Base-by-base conservation (phyloP, 2,329 filamentous ascomycete species). In the Scortechinia acanthostroma region DNA sequence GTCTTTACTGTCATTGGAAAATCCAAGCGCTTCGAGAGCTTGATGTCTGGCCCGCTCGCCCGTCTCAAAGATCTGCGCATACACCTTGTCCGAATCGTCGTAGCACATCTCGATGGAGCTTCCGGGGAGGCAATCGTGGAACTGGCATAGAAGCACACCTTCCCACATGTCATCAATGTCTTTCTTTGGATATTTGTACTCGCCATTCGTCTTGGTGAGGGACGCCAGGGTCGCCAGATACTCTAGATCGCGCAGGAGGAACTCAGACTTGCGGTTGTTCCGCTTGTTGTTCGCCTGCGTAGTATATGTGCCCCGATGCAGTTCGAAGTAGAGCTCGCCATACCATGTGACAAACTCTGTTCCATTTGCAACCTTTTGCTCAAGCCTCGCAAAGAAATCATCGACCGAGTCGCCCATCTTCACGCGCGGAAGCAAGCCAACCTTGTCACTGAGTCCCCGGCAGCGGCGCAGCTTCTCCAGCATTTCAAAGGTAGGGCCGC, bases 81-180 rank as follows among this genome's bases (percentile, higher is more conserved):
- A 98, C 4, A 95, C 74, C 74, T 90, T 77, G 58, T 95, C 86
- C 2, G 91, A 95, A 59, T 98, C 93, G 60, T 95, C 88, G 56
- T 97, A 97, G 63, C 90, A 95, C 90, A 97, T 96, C 62, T 94
- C 91, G 54, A 98, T 97, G 23, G 82, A 88, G 59, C 89, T 96
- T 46, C 93, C 93, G 1, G 93, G 93, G 44, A 98, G 73, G 60
- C 93, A 97, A 60, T 98, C 93, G 52, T 98, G 93, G 73, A 98
- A 98, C 57, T 98, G 93, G 53, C 91, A 97, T 21, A 97, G 77
- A 20, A 97, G 73, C 2, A 91, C 85, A 46, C 77, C 76, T 68
- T 97, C 91, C 93, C 93, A 98, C 82, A 98, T 94, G 47, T 85
- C 76, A 58, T 98, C 93, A 46, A 98, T 83, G n/a, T 93, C 81